Percentiles rank a stretch among this genome's conserved stretches.
Evolutionary conservation across 2,329 filamentous ascomycete species (phyloP).

Genomic region (Amesomyces nigricolor): DNA sequence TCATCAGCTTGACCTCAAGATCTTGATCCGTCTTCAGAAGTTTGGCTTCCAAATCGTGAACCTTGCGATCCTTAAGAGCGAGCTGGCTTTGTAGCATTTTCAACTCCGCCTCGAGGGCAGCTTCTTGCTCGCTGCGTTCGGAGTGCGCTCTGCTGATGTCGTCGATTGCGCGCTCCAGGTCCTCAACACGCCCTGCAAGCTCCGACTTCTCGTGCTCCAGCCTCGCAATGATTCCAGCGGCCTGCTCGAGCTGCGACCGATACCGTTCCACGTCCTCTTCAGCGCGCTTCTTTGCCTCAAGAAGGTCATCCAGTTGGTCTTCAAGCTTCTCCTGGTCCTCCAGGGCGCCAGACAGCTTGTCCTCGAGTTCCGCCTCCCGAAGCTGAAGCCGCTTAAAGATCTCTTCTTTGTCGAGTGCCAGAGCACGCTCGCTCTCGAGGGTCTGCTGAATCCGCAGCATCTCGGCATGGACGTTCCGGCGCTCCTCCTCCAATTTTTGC

Average conservation of each 20-base stretch:
- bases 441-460: constrained; percentile 88
- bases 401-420: constrained; percentile 96
- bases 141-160: constrained; percentile 66
- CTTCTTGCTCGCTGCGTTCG: constrained; percentile 69
- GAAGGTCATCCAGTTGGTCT: constrained; percentile 82
- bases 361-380: constrained; percentile 85
- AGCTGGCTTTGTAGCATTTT: constrained; percentile 90
- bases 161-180: constrained; percentile 65
- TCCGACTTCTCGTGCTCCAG: constrained; percentile 82
- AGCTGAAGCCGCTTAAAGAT: constrained; percentile 95
- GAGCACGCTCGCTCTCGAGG: constrained; percentile 88
- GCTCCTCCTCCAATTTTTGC: constrained; percentile 82
- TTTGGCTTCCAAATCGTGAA: constrained; percentile 79
- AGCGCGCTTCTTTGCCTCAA: constrained; percentile 81
- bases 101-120: constrained; percentile 73
- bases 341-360: constrained; percentile 86
- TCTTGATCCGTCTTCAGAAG: constrained; percentile 83
- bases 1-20: constrained; percentile 75
- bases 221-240: constrained; percentile 76
- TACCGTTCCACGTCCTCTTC: constrained; percentile 78
- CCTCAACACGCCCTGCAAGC: constrained; percentile 59
- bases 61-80: constrained; percentile 80
- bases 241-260: constrained; percentile 82
- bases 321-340: constrained; percentile 93
- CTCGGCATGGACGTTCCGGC: constrained; percentile 78